A percentile compares a stretch with the other conserved stretches of the same genome.
phyloP scores from a whole-genome alignment of 306 rosid genomes.

The Glycine latifolia region DNA sequence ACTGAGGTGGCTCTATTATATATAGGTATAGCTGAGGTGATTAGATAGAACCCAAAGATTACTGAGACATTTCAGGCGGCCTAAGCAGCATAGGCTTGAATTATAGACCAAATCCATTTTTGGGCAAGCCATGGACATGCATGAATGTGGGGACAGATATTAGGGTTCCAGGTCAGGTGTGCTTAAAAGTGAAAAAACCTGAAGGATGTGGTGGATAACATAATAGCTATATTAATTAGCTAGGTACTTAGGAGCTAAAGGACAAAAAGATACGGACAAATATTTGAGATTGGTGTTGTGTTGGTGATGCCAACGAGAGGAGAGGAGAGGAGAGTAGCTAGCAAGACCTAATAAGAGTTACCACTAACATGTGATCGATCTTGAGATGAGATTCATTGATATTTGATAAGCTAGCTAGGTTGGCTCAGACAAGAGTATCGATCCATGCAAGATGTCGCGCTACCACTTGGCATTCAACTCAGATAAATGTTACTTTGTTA shows the following conservation, averaged over 20 bases:
- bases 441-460: slow-evolving; percentile 50
- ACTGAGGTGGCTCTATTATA: slow-evolving; percentile 11
- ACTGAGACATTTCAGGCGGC: slow-evolving; percentile 55
- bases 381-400: background rate
- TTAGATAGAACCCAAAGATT: slow-evolving; percentile 54
- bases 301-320: slow-evolving; percentile 11
- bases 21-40: slow-evolving; percentile 39
- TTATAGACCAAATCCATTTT: slow-evolving; percentile 52
- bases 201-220: slow-evolving; percentile 33
- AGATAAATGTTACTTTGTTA: slow-evolving; percentile 36
- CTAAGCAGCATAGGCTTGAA: slow-evolving; percentile 48
- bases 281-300: background rate
- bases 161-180: slow-evolving; percentile 66
- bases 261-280: slow-evolving; percentile 52
- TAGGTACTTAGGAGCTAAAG: slow-evolving; percentile 48
- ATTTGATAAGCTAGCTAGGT: slow-evolving; percentile 1
- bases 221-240: slow-evolving; percentile 35
- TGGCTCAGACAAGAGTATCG: slow-evolving; percentile 46
- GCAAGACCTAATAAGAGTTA: slow-evolving; percentile 33
- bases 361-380: slow-evolving; percentile 9
- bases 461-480: slow-evolving; percentile 41
- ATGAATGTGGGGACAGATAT: slow-evolving; percentile 44
- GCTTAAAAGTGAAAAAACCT: slow-evolving; percentile 55
- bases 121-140: slow-evolving; percentile 52
- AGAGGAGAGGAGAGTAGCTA: slow-evolving; percentile 28